These are phyloP conservation scores for Agrostemma githago DNA, from an alignment of 148 eudicot genomes.

Conservation along the genomic window DNA sequence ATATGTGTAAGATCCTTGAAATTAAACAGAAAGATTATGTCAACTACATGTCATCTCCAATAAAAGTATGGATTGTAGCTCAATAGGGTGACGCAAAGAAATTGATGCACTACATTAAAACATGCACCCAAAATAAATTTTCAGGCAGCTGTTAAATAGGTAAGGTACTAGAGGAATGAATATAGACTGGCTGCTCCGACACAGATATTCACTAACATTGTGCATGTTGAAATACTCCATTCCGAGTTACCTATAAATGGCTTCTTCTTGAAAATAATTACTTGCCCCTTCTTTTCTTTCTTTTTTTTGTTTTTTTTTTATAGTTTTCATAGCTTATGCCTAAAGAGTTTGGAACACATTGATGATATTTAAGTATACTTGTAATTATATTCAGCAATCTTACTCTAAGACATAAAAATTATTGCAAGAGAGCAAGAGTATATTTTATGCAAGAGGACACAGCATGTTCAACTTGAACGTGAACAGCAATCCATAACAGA, in stretches of 20 bases:
- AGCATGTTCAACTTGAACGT: background rate
- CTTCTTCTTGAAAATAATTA: too few species aligned
- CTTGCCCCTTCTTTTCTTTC: too few species aligned
- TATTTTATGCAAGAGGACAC: background rate
- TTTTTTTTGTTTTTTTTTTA: too few species aligned
- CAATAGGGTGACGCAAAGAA: background rate
- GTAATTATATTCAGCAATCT: too few species aligned
- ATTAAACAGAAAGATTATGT: conserved; percentile 3
- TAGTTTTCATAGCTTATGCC: too few species aligned
- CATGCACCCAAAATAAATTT: background rate
- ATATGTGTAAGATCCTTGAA: conserved; percentile 67
- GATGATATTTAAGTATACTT: too few species aligned
- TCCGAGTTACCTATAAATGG: too few species aligned
- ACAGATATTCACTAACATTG: background rate
- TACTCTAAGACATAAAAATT: too few species aligned
- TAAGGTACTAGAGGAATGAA: background rate
- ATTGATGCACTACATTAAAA: background rate
- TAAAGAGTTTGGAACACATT: too few species aligned
- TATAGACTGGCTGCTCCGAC: background rate
- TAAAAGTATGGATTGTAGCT: background rate
- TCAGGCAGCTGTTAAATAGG: background rate
- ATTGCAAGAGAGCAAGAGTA: too few species aligned
- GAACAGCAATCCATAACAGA: background rate
- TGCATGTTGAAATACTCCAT: too few species aligned
- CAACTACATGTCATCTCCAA: background rate